Conservation (phyloP, 1,139 yeast species). For the Spencermartinsiella ligniputridi region DNA sequence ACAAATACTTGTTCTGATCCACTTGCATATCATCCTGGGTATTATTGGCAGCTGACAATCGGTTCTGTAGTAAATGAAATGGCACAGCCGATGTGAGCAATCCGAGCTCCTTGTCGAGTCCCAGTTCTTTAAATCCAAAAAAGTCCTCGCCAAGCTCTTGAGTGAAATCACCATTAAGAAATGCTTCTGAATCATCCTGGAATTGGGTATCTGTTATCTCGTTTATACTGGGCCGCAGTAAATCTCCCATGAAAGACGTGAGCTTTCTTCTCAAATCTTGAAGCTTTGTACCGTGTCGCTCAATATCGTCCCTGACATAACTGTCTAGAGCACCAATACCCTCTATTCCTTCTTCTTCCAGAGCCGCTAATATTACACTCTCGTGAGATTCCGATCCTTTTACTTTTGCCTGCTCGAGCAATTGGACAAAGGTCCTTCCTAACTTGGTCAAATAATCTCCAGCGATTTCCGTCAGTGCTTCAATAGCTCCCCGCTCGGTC, state of each 20-base stretch:
- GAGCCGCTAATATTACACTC: constrained; percentile 55
- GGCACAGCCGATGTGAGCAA: constrained; percentile 83
- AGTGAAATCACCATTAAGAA: constrained; percentile 90
- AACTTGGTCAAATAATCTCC: constrained; percentile 73
- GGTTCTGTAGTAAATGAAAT: constrained; percentile 77
- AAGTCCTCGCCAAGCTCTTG: constrained; percentile 94
- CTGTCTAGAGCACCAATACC: constrained; percentile 73
- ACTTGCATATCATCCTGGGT: constrained; percentile 16
- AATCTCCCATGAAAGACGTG: constrained; percentile 70
- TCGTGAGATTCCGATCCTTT: constrained; percentile 30
- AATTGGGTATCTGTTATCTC: constrained; percentile 77
- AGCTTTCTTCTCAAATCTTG: constrained; percentile 64
- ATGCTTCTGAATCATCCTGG: constrained; percentile 88
- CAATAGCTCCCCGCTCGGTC: constrained; percentile 72
- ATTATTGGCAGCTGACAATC: constrained; percentile 43
- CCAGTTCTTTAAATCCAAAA: constrained; percentile 93
- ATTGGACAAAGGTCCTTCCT: constrained; percentile 64
- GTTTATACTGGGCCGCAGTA: constrained; percentile 67
- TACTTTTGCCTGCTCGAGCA: constrained; percentile 46
- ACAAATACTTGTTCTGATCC: constrained; percentile 14
- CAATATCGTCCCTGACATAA: constrained; percentile 68
- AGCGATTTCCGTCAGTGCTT: constrained; percentile 77
- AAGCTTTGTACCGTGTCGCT: constrained; percentile 65
- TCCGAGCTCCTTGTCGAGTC: constrained; percentile 91
- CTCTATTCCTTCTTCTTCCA: constrained; percentile 80